These are phyloP conservation scores for Triticum dicoccoides DNA, from an alignment of 176 grass and related monocot species.

Conservation along the genomic window DNA sequence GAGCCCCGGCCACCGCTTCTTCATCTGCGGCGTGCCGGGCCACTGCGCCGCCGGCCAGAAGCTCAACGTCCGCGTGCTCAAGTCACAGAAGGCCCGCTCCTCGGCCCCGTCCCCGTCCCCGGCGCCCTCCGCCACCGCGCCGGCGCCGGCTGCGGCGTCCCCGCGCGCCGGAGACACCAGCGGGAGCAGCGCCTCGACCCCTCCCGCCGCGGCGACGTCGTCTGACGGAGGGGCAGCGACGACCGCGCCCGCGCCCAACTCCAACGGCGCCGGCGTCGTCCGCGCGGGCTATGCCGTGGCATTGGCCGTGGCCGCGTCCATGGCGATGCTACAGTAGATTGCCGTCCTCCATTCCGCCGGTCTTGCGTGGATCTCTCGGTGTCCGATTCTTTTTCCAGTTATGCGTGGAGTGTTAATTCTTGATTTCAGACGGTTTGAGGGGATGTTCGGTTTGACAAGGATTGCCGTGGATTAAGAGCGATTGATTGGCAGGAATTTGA, in stretches of 20 bases:
- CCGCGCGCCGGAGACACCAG: not conserved
- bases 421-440: not conserved
- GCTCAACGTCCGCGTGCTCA: constrained; percentile 67
- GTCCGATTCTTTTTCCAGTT: constrained; percentile 14
- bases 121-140: constrained; percentile 8
- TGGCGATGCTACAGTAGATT: constrained; percentile 22
- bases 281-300: not conserved
- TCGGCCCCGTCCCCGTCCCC: constrained; percentile 44
- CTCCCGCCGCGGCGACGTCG: not conserved
- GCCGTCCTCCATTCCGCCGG: not conserved
- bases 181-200: not conserved
- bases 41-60: constrained; percentile 75
- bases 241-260: constrained; percentile 25
- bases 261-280: constrained; percentile 8
- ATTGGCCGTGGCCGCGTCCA: not conserved
- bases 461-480: not conserved
- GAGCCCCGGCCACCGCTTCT: constrained; percentile 71
- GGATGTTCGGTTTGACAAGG: not conserved
- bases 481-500: not conserved
- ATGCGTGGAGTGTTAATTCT: not conserved
- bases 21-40: constrained; percentile 74
- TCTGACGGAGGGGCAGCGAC: not conserved
- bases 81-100: constrained; percentile 34
- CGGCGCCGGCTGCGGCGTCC: not conserved
- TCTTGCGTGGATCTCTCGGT: not conserved